Evolutionary conservation across 371 early-diverging fungal species (phyloP), one percentile per base, ranked within the genome.

Genomic region (Mucor indicus): DNA sequence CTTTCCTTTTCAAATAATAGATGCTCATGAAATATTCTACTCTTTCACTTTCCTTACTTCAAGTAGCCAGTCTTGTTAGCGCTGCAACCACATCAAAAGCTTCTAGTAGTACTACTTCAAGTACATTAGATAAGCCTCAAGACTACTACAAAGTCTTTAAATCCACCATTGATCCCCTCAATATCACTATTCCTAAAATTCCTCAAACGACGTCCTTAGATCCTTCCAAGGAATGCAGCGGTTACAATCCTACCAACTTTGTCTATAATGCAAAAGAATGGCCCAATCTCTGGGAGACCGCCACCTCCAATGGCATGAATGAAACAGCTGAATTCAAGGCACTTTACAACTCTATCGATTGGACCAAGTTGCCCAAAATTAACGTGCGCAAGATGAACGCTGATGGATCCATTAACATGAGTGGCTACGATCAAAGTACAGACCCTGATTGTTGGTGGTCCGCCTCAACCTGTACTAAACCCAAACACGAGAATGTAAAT

Each of bases 391-490:
- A 51, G 22, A 5, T 50, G 25, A 48, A 41, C 23, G 41, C 67
- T 44, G 52, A 48, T 30, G 69, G 71, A 36, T 55, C 48, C 21
- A 44, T 75, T 40, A 53, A 60, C 37, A 57, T 67, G 55, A 39
- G 44, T 12, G 59, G 65, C 31, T 71, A 71, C 23, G 38, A 53
- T 33, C 19, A 50, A 54, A 38, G 16, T 13, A 50, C 10, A 1
- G 75, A 75, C 55, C 72, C 75, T 31, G 75, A 75, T 48, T 76
- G 77, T 54, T 76, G 77, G 77, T 76, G 77, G 77, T 64, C 68
- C 44, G 58, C 67, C 23, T 53, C 67, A 16, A 61, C 57, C 13
- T 76, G 77, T 50, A 72, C 73, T 37, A 41, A 50, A 21, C 77
- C 77, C 58, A 70, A 72, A 52, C 49, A 43, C 17, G 19, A 42